These are phyloP conservation scores for Chaetomiaceae sp. DNA, from an alignment of 2,329 filamentous ascomycete genomes.

Conservation along the genomic window DNA sequence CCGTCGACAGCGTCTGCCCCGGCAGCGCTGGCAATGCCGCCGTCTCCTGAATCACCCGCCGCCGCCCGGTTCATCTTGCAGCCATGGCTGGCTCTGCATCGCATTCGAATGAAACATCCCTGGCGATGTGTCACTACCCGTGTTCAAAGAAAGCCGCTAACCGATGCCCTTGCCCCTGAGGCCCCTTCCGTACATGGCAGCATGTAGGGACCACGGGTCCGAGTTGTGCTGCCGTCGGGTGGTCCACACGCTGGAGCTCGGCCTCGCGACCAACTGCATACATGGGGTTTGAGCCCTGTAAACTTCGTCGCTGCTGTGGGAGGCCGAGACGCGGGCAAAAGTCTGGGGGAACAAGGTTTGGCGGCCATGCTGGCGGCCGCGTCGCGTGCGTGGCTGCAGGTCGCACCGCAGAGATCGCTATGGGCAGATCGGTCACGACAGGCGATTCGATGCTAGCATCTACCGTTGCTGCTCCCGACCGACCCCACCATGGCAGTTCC, in stretches of 20 bases:
- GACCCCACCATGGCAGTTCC: slow-evolving; percentile 16
- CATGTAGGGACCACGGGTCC: background rate
- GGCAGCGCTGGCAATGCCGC: background rate
- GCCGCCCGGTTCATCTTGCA: no score
- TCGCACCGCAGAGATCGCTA: background rate
- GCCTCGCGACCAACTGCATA: slow-evolving; percentile 5
- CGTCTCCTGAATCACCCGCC: background rate
- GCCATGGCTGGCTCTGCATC: no score
- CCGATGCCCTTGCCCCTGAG: no score
- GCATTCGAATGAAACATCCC: background rate
- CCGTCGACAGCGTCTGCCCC: background rate
- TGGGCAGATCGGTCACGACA: no score
- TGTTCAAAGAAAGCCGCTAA: background rate
- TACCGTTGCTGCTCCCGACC: slow-evolving; percentile 13
- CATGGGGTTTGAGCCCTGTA: no score
- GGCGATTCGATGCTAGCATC: no score
- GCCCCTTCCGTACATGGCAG: no score
- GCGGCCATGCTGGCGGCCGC: background rate
- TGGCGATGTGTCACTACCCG: background rate
- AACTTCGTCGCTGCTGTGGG: no score
- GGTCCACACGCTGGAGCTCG: slow-evolving; percentile 3
- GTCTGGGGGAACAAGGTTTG: slow-evolving; percentile 14
- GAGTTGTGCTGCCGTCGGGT: background rate
- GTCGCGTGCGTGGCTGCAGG: background rate
- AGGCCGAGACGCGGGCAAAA: background rate